phyloP scores from a whole-genome alignment of 768 basidiomycete species.

The Leccinum subgranulosum region DNA sequence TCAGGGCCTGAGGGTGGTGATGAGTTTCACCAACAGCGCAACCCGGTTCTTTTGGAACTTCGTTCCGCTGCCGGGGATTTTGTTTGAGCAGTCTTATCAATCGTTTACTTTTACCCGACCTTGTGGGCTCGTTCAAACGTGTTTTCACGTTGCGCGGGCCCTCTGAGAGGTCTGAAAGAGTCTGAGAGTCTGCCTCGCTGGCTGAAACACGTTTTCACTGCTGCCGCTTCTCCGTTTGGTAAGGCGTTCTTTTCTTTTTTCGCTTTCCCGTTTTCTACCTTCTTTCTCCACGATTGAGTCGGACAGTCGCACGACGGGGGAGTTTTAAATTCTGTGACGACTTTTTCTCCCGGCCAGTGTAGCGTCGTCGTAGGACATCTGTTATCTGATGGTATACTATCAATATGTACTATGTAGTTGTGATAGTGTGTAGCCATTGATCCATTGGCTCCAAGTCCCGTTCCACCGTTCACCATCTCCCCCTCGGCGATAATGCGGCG shows the following conservation, averaged over 20 bases:
- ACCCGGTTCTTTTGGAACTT: neutral
- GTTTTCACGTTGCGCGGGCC: neutral
- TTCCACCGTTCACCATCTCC: neutral
- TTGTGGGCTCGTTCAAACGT: neutral
- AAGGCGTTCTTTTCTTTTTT: neutral
- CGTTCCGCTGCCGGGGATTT: neutral
- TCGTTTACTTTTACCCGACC: neutral
- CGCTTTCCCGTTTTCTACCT: neutral
- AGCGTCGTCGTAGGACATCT: too few relatives aligned
- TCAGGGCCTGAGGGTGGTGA: neutral
- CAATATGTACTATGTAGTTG: neutral
- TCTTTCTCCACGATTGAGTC: constrained; percentile 16
- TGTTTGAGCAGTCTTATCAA: neutral
- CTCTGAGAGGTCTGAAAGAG: neutral
- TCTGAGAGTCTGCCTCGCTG: neutral
- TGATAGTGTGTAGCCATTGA: neutral
- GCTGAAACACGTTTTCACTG: neutral
- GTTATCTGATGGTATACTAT: neutral
- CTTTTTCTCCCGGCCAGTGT: neutral
- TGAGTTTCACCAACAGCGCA: neutral
- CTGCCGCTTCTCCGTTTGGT: constrained; percentile 4
- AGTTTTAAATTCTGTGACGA: neutral
- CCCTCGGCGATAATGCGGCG: neutral
- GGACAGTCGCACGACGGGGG: constrained; percentile 1
- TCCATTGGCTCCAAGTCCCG: neutral